Conservation (phyloP, 2,329 filamentous ascomycete genomes). For the Curvularia spicifera region DNA sequence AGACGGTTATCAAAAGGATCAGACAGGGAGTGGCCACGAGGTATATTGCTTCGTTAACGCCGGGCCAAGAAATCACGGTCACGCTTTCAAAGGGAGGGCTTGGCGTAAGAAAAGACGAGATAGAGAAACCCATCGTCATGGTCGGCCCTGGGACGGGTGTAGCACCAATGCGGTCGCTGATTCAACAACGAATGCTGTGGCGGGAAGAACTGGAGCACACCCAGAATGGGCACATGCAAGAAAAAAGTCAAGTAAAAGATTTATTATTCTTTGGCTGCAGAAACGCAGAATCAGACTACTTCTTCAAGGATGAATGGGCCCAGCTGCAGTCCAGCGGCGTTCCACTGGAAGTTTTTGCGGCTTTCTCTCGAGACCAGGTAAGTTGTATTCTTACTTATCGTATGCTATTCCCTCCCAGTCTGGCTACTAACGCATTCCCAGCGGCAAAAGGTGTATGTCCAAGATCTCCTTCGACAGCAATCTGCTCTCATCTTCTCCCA, state of each 20-base stretch:
- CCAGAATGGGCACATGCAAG: neutral
- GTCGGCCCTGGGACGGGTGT: constrained; percentile 87
- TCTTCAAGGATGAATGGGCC: constrained; percentile 80
- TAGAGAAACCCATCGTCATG: constrained; percentile 69
- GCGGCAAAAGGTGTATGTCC: constrained; percentile 69
- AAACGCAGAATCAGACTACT: constrained; percentile 76
- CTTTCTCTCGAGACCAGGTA: constrained; percentile 73
- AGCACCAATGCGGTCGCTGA: constrained; percentile 79
- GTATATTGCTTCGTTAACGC: constrained; percentile 73
- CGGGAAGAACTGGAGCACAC: constrained; percentile 26
- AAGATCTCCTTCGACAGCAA: constrained; percentile 65
- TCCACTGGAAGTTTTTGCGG: constrained; percentile 63
- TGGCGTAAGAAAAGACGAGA: constrained; percentile 48
- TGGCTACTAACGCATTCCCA: constrained; percentile 18
- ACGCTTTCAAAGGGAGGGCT: constrained; percentile 62
- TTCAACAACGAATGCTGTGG: constrained; percentile 70
- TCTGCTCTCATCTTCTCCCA: constrained; percentile 57
- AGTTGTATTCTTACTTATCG: constrained; percentile 2
- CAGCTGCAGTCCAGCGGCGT: constrained; percentile 50
- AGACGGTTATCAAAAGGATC: constrained; percentile 82
- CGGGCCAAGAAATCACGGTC: constrained; percentile 66
- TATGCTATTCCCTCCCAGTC: neutral
- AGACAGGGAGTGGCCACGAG: constrained; percentile 89
- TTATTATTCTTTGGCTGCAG: constrained; percentile 86
- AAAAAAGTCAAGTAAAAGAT: constrained; percentile 20